Conservation (phyloP, 306 rosid genomes). For the Cicer yamashitae region DNA sequence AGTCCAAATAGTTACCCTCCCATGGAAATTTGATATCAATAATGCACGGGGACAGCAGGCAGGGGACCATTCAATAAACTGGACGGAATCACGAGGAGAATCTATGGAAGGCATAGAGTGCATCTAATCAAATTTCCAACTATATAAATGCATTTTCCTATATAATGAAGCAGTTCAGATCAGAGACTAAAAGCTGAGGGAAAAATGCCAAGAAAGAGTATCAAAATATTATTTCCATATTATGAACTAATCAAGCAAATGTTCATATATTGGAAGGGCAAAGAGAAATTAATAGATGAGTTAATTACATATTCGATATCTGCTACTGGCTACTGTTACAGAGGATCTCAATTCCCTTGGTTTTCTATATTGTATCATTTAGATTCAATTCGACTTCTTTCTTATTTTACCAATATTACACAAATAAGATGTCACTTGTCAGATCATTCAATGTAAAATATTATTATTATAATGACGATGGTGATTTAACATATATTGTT, state of each 20-base stretch:
- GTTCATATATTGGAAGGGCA: conserved; percentile 19
- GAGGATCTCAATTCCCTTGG: conserved; percentile 18
- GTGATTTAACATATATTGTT: not conserved
- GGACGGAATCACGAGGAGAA: conserved; percentile 96
- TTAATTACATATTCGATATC: not conserved
- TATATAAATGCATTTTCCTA: not conserved
- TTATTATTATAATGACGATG: not conserved
- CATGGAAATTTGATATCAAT: conserved; percentile 90
- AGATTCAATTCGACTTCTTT: conserved; percentile 33
- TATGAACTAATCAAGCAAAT: conserved; percentile 23
- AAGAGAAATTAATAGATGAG: conserved; percentile 23
- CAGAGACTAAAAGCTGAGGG: conserved; percentile 24
- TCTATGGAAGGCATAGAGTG: conserved; percentile 59
- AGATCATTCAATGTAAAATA: conserved; percentile 20
- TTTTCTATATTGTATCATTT: conserved; percentile 27
- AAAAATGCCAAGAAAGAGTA: conserved; percentile 14
- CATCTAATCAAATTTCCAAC: conserved; percentile 40
- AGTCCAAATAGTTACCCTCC: conserved; percentile 97
- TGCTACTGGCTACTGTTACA: conserved; percentile 16
- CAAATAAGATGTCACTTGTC: conserved; percentile 5
- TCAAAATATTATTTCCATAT: conserved; percentile 23
- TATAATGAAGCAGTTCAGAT: conserved; percentile 18
- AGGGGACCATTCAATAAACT: conserved; percentile 98
- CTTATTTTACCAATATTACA: not conserved
- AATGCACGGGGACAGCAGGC: conserved; percentile 84